These are phyloP conservation scores for Cornus florida DNA, from an alignment of 148 eudicot genomes.

Conservation along the genomic window DNA sequence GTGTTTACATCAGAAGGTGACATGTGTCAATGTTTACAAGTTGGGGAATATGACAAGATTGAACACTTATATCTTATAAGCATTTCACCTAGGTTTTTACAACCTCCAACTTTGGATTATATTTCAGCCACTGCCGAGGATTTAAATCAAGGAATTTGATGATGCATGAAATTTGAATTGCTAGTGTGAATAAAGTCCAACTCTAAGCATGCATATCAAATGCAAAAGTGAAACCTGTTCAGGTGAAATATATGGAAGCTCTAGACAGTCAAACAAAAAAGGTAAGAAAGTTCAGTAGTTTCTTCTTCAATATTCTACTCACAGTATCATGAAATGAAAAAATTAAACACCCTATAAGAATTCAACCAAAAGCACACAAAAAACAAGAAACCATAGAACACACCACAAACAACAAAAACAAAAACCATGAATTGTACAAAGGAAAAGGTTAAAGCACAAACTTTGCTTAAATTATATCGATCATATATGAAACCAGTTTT, in stretches of 20 bases:
- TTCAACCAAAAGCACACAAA: not conserved
- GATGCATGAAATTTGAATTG: not conserved
- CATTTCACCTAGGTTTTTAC: not conserved
- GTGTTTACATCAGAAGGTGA: not conserved
- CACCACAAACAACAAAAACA: no score
- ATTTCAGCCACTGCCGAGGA: not conserved
- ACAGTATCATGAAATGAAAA: not conserved
- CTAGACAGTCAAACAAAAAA: constrained; percentile 4
- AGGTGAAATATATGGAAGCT: not conserved
- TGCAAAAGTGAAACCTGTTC: not conserved
- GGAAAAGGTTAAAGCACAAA: constrained; percentile 48
- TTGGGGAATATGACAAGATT: not conserved
- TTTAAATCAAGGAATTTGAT: not conserved
- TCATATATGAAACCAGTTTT: constrained; percentile 89
- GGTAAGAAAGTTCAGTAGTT: not conserved
- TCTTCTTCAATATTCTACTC: no score
- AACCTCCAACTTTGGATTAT: not conserved
- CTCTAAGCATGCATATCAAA: not conserved
- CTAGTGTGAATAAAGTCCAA: not conserved
- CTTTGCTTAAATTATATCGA: constrained; percentile 66
- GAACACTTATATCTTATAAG: not conserved
- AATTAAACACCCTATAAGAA: not conserved
- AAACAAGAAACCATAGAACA: not conserved
- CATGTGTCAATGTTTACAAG: not conserved
- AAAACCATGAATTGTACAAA: constrained; percentile 1